phyloP scores from a whole-genome alignment of 2,329 filamentous ascomycete species.

The Fusarium coffeatum region DNA sequence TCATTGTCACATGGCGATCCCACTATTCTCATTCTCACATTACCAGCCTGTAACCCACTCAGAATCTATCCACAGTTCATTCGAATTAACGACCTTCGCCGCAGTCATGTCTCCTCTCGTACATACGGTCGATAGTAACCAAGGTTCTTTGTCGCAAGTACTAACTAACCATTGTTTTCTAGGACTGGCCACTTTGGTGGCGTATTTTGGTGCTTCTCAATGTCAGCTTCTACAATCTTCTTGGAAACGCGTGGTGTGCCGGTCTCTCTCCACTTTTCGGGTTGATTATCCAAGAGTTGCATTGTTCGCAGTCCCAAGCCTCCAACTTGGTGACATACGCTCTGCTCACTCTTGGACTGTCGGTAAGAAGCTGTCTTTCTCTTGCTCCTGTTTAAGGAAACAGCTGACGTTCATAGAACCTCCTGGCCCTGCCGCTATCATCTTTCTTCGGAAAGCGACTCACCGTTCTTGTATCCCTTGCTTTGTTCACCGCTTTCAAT shows the following conservation, averaged over 20 bases:
- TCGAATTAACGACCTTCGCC: background rate
- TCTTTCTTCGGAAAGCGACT: background rate
- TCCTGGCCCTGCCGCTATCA: constrained; percentile 1
- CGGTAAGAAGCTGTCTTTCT: background rate
- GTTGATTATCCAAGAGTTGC: constrained; percentile 5
- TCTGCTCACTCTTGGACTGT: constrained; percentile 2
- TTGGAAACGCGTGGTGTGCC: constrained; percentile 14
- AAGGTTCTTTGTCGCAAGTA: background rate
- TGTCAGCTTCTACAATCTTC: constrained; percentile 7
- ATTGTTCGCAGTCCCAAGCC: constrained; percentile 3
- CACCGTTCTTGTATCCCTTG: background rate
- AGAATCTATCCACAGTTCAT: background rate
- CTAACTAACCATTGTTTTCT: background rate
- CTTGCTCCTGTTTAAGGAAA: fast-evolving
- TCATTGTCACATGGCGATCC: background rate
- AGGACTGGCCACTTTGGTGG: constrained; percentile 21
- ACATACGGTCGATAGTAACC: fast-evolving
- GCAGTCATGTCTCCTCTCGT: background rate
- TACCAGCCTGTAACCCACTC: background rate
- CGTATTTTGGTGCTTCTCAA: constrained; percentile 4
- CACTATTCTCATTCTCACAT: background rate
- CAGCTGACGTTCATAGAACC: background rate
- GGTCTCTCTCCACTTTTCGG: constrained; percentile 15
- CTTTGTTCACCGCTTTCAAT: constrained; percentile 3
- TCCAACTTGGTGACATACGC: constrained; percentile 1